Conservation (phyloP, 2,329 filamentous ascomycete species). For the Microdochium bolleyi region DNA sequence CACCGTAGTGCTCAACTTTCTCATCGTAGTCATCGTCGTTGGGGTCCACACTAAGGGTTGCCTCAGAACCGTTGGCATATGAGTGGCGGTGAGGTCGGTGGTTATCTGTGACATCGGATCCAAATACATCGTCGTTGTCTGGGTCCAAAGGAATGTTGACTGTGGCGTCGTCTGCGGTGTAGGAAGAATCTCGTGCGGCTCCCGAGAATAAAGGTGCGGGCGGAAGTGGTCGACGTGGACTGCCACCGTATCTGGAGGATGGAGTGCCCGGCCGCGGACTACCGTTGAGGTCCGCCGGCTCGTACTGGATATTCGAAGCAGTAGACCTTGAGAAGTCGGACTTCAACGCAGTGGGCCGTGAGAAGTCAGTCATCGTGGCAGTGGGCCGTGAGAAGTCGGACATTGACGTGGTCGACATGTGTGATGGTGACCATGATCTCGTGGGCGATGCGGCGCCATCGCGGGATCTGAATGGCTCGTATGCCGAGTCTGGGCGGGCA, state of each 20-base stretch:
- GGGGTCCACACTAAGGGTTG: constrained; percentile 41
- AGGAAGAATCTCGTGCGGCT: constrained; percentile 38
- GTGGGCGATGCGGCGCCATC: constrained; percentile 40
- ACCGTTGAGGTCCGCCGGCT: constrained; percentile 82
- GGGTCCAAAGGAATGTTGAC: constrained; percentile 62
- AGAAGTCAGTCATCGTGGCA: constrained; percentile 58
- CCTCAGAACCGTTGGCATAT: constrained; percentile 45
- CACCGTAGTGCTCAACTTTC: constrained; percentile 75
- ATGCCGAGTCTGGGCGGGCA: constrained; percentile 56
- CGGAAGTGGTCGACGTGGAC: constrained; percentile 77
- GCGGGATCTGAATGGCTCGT: constrained; percentile 45
- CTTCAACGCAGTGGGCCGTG: too few relatives aligned
- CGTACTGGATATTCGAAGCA: constrained; percentile 65
- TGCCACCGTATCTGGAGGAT: constrained; percentile 80
- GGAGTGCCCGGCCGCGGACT: constrained; percentile 86
- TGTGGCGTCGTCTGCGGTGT: constrained; percentile 59
- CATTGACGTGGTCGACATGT: constrained; percentile 26
- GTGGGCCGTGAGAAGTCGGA: constrained; percentile 65
- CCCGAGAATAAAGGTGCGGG: constrained; percentile 77
- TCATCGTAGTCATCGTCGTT: constrained; percentile 27
- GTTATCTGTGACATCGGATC: constrained; percentile 45
- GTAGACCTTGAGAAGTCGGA: constrained; percentile 65
- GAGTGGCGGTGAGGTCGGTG: constrained; percentile 50
- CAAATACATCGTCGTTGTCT: constrained; percentile 68
- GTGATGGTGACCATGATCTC: constrained; percentile 50